Percentiles rank a stretch among this genome's conserved stretches.
phyloP scores from a whole-genome alignment of 768 basidiomycete genomes.

The Suillus occidentalis region DNA sequence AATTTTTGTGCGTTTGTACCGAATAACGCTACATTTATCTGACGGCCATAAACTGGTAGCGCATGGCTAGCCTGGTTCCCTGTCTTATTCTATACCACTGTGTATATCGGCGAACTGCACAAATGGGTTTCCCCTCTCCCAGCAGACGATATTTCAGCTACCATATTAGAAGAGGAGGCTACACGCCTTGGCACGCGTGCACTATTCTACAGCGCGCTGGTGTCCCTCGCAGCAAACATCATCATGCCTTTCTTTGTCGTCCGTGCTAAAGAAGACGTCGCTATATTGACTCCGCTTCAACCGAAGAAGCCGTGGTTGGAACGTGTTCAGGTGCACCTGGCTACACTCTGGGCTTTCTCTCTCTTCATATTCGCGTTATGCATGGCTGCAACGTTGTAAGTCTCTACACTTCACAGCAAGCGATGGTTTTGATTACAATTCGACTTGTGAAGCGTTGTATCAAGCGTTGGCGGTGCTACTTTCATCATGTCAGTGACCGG shows the following conservation, averaged over 20 bases:
- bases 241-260: conserved; percentile 65
- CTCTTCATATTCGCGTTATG: conserved; percentile 72
- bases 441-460: conserved; percentile 55
- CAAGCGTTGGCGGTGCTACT: conserved; percentile 69
- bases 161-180: conserved; percentile 58
- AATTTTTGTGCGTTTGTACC: conserved; percentile 66
- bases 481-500: conserved; percentile 77
- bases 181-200: conserved; percentile 85
- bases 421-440: conserved; percentile 5
- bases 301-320: conserved; percentile 35
- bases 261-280: conserved; percentile 15
- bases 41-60: conserved; percentile 35
- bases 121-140: conserved; percentile 44
- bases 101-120: conserved; percentile 89
- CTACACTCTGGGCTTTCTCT: conserved; percentile 75
- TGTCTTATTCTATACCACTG: conserved; percentile 81
- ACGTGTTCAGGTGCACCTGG: conserved; percentile 57
- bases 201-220: conserved; percentile 71
- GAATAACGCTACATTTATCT: neutral
- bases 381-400: conserved; percentile 86
- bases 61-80: conserved; percentile 94
- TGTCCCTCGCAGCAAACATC: conserved; percentile 68
- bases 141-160: conserved; percentile 31
- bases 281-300: conserved; percentile 16
- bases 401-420: conserved; percentile 20